Evolutionary conservation across 768 basidiomycete genomes (phyloP).

Genomic region (Xerocomus potaroensis): DNA sequence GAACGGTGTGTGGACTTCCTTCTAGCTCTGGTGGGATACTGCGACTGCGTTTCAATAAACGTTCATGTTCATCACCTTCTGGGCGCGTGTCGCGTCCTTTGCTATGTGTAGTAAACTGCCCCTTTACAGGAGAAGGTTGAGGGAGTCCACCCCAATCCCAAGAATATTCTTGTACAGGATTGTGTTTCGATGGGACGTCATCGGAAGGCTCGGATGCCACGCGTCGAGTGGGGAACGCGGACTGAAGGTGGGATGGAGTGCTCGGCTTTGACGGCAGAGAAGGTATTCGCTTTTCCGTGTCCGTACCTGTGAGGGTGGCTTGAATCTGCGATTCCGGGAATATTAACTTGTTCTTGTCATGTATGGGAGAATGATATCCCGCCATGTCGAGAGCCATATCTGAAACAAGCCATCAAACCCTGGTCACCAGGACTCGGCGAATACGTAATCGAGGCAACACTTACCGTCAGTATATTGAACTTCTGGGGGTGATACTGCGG

Average conservation of each 20-base stretch:
- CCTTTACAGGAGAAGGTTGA: slow-evolving; percentile 63
- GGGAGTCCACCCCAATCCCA: slow-evolving; percentile 97
- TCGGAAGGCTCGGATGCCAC: slow-evolving; percentile 62
- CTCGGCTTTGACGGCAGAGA: slow-evolving; percentile 21
- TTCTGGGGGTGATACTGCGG: slow-evolving; percentile 45
- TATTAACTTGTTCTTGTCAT: slow-evolving; percentile 1
- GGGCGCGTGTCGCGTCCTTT: slow-evolving; percentile 12
- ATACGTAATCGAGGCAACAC: slow-evolving; percentile 14
- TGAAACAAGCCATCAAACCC: slow-evolving; percentile 25
- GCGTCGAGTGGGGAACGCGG: slow-evolving; percentile 40
- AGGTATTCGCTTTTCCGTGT: slow-evolving; percentile 7
- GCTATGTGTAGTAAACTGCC: slow-evolving; percentile 37
- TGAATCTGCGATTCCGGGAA: slow-evolving; percentile 11
- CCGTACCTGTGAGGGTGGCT: slow-evolving; percentile 2
- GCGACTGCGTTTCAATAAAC: slow-evolving; percentile 41
- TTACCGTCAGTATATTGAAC: slow-evolving; percentile 61
- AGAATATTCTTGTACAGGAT: slow-evolving; percentile 63
- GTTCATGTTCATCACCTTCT: slow-evolving; percentile 18
- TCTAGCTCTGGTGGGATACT: slow-evolving; percentile 55
- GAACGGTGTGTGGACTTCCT: slow-evolving; percentile 36
- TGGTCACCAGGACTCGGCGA: background rate
- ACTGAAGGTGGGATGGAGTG: slow-evolving; percentile 21
- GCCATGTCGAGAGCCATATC: slow-evolving; percentile 79
- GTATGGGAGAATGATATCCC: slow-evolving; percentile 59
- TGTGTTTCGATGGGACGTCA: slow-evolving; percentile 30